Percentiles rank a stretch among this genome's conserved stretches.
phyloP scores from a whole-genome alignment of 2,329 filamentous ascomycete genomes.

The Aspergillus quadricinctus region DNA sequence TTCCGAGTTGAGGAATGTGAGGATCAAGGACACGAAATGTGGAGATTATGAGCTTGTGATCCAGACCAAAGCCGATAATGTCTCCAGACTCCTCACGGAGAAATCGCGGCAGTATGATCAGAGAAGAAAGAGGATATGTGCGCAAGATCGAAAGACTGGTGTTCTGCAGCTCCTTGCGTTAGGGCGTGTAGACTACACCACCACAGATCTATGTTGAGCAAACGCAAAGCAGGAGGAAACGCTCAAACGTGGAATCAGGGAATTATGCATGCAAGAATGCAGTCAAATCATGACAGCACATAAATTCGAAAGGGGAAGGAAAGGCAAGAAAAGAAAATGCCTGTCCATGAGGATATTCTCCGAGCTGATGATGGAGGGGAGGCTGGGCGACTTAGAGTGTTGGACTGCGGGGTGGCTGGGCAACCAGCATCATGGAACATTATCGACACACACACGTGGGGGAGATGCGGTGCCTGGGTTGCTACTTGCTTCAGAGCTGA shows the following conservation, averaged over 20 bases:
- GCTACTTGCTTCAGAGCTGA: neutral
- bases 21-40: neutral
- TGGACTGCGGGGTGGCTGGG: slow-evolving; percentile 28
- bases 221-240: neutral
- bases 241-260: neutral
- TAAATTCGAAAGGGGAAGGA: slow-evolving; percentile 9
- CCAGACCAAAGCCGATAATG: neutral
- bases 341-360: neutral
- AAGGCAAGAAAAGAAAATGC: slow-evolving; percentile 7
- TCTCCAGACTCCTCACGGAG: neutral
- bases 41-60: neutral
- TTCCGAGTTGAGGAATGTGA: slow-evolving; percentile 1
- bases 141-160: neutral
- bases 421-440: slow-evolving; percentile 3
- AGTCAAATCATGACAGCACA: slow-evolving; percentile 3
- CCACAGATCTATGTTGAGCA: neutral
- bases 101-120: neutral
- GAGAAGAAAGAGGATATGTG: neutral
- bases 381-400: slow-evolving; percentile 29
- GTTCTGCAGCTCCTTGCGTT: neutral
- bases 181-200: neutral
- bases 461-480: neutral
- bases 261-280: neutral
- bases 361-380: slow-evolving; percentile 18
- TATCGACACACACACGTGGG: neutral